A percentile compares a stretch with the other conserved stretches of the same genome.
Evolutionary conservation across 306 rosid genomes (phyloP).

Genomic region (Begonia fuchsioides): DNA sequence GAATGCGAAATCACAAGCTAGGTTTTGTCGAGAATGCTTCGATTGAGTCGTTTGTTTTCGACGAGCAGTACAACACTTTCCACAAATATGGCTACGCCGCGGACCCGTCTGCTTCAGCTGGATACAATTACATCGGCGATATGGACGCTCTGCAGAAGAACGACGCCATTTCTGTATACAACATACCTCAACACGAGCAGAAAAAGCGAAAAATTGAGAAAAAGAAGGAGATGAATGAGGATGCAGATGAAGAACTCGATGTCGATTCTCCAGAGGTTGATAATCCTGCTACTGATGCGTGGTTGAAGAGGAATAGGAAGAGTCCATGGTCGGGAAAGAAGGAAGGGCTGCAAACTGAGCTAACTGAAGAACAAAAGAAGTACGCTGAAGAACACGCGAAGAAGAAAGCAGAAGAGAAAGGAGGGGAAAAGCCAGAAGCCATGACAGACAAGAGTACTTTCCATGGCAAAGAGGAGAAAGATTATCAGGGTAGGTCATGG

Average conservation of each 20-base stretch:
- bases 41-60: constrained; percentile 68
- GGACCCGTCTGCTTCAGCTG: constrained; percentile 72
- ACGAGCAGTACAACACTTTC: constrained; percentile 91
- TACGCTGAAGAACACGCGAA: constrained; percentile 81
- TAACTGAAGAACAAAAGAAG: constrained; percentile 83
- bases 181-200: constrained; percentile 65
- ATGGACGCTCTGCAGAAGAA: constrained; percentile 41
- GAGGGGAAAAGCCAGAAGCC: constrained; percentile 62
- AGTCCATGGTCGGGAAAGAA: constrained; percentile 95
- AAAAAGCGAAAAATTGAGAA: constrained; percentile 55
- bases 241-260: constrained; percentile 7
- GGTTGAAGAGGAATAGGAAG: constrained; percentile 82
- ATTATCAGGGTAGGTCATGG: constrained; percentile 98
- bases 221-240: constrained; percentile 18
- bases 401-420: constrained; percentile 90
- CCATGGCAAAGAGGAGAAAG: constrained; percentile 89
- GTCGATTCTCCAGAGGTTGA: constrained; percentile 27
- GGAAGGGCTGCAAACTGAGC: constrained; percentile 58
- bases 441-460: constrained; percentile 72
- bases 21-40: constrained; percentile 88
- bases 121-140: constrained; percentile 62
- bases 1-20: constrained; percentile 93
- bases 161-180: constrained; percentile 64
- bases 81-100: constrained; percentile 83
- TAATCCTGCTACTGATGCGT: constrained; percentile 58